Conservation (phyloP, 495 filamentous ascomycete genomes). For the Aspergillus sclerotioniger region DNA sequence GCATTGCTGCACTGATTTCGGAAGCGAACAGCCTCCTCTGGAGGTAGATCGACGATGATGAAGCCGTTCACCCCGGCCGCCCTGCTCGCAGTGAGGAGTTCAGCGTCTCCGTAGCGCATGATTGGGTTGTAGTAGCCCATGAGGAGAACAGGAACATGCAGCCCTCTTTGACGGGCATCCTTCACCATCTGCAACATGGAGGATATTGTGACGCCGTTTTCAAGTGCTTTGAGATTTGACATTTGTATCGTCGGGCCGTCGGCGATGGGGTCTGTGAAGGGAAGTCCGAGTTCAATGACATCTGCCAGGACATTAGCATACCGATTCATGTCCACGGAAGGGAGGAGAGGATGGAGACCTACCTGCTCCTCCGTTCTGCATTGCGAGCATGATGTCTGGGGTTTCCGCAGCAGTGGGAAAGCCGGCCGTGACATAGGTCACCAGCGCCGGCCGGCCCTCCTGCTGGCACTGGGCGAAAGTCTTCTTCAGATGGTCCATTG, state of each 20-base stretch:
- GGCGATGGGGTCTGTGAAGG: constrained; percentile 87
- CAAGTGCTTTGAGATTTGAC: constrained; percentile 71
- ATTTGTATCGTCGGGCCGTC: constrained; percentile 87
- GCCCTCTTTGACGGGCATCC: constrained; percentile 62
- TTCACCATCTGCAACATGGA: constrained; percentile 69
- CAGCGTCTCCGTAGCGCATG: constrained; percentile 70
- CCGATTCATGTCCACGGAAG: background rate
- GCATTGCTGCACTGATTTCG: constrained; percentile 67
- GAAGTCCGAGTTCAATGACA: constrained; percentile 56
- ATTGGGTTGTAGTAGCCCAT: constrained; percentile 95
- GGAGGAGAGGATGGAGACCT: constrained; percentile 15
- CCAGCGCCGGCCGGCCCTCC: constrained; percentile 56
- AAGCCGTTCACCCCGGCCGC: constrained; percentile 83
- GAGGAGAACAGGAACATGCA: constrained; percentile 72
- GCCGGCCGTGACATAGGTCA: constrained; percentile 90
- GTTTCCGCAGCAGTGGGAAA: constrained; percentile 71
- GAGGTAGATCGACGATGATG: constrained; percentile 84
- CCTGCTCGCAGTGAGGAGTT: constrained; percentile 68
- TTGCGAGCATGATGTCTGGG: constrained; percentile 70
- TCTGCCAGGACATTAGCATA: constrained; percentile 6
- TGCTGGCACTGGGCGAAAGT: constrained; percentile 70
- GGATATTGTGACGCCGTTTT: constrained; percentile 72
- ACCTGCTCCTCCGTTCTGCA: constrained; percentile 88
- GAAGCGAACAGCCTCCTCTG: constrained; percentile 83
- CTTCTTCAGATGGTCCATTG: constrained; percentile 6